These are phyloP conservation scores for Cucumis melo DNA, from an alignment of 306 rosid species.

Conservation along the genomic window DNA sequence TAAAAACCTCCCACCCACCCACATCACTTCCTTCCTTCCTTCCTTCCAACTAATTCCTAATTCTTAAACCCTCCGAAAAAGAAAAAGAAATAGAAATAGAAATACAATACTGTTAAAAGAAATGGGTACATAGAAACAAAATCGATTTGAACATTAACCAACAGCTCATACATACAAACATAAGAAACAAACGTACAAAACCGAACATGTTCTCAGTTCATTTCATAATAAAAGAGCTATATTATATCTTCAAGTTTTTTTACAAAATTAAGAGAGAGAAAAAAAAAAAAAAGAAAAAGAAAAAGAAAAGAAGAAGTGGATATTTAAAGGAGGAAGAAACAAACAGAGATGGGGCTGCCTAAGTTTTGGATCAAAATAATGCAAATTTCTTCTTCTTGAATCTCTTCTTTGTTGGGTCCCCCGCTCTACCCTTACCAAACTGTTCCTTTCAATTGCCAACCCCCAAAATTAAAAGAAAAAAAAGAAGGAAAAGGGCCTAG, in stretches of 20 bases:
- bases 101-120: neutral
- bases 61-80: neutral
- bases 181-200: neutral
- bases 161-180: neutral
- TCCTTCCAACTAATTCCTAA: neutral
- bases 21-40: neutral
- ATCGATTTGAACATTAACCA: neutral
- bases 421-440: neutral
- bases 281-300: no score
- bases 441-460: neutral
- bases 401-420: constrained; percentile 5
- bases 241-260: neutral
- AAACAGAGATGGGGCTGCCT: neutral
- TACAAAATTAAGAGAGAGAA: neutral
- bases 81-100: neutral
- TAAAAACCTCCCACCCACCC: neutral
- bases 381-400: neutral
- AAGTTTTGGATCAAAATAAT: neutral
- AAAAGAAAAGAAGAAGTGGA: neutral
- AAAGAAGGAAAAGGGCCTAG: constrained; percentile 33
- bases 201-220: neutral
- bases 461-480: neutral
- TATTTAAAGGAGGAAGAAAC: neutral
- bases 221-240: neutral
- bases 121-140: neutral